Base-by-base conservation (phyloP, 768 basidiomycete genomes). In the Boletus insuetus region DNA sequence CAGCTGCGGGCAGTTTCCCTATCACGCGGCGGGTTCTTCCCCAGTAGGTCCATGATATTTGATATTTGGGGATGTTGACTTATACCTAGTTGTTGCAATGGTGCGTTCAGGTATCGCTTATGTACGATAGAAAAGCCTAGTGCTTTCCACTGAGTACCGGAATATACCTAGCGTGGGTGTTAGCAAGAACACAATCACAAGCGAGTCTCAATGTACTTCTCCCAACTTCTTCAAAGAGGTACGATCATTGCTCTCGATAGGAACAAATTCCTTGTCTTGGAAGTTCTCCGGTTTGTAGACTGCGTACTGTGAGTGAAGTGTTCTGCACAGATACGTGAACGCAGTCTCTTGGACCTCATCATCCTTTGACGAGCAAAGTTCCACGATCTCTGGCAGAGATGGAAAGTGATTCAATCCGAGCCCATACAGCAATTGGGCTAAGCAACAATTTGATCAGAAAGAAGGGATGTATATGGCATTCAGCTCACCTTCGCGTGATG, bases 321-420 rank as follows among this genome's bases (percentile, higher is more conserved):
- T 86, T 43, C 87, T 83, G 45, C 93, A 69, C 26, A 97, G 79
- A 71, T 95, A 97, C 45, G 80, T 80, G 41, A 97, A 74, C 1
- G 93, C 91, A 11, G 73, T 68, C 7, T 74, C 60, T 14, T 81
- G 81, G 22, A 80, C 67, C 61, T 77, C 65, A 14, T 70, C 51
- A 60, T 86, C 77, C 2, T 72, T 50, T 32, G 77, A 77, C 2
- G 88, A 78, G 34, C 91, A 91, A 3, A 96, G 75, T 7, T 78
- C 67, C 3, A 98, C 74, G 10, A 97, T 69, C 2, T 76, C 74
- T 0, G 79, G 71, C 12, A 95, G 71, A 0, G 85, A 79, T 2
- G 94, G 93, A 53, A 77, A 77, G 4, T 82, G 79, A 31, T 74
- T 78, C 35, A 91, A 69, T 31, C 88, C 89, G 17, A 91, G 74